Evolutionary conservation across 108 stramenopile species (phyloP), one percentile per base, ranked within the genome.

Genomic region (Skeletonema potamos): DNA sequence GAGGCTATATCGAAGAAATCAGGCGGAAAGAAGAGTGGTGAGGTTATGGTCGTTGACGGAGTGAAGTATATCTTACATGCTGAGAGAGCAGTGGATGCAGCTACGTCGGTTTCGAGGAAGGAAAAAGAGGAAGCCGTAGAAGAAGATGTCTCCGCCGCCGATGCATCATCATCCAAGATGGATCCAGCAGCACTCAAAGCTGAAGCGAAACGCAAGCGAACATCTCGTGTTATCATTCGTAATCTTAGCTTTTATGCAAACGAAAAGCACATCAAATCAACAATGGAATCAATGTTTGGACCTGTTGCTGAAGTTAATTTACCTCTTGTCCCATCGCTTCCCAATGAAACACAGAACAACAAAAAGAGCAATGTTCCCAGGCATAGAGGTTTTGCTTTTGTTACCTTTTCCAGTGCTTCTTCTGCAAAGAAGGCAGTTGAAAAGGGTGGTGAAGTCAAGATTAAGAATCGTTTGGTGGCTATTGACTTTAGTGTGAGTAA

Each of bases 351-450:
- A 24, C 46, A 77, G 54, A 34, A 56, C 17, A 34, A 59, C 22
- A 66, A 67, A 54, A 55, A n/a, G 43, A 59, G 73, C 69, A 54
- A 41, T 64, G 55, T 54, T 20, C 76, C 77, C 3, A 68, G 65
- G 36, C 94, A 93, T 86, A 82, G 92, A 30, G 97, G 97, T 55
- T 98, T 96, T 76, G 89, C 84, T n/a, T 98, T 98, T 72, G 94
- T 94, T 0, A 95, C 94, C 4, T 98, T 95, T 86, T 75, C 72
- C 11, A 84, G 84, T 64, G 64, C 82, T 36, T 11, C 54, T 41
- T 60, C 68, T 11, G 76, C 76, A 30, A 58, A 62, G 68, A 73
- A 80, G 68, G 96, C 96, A 6, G 84, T 96, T 36, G 83, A 89
- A 48, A 27, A 54, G 66, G 65, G 81, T 33, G 36, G 33, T 56